Conservation (phyloP, 441 rosid genomes). For the Bruguiera hainesii region DNA sequence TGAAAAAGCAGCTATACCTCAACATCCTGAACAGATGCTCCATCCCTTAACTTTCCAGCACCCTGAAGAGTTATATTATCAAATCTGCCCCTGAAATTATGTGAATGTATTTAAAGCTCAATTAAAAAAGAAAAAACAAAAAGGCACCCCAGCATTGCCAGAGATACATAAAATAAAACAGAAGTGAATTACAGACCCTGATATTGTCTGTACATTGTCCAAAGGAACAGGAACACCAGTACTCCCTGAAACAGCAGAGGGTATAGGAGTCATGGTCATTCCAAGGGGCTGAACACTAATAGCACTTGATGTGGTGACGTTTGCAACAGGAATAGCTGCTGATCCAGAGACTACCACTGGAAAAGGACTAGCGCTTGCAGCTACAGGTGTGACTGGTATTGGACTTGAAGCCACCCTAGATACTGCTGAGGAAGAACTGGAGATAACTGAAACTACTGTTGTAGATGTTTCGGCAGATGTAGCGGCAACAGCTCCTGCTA, state of each 20-base stretch:
- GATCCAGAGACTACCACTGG: constrained; percentile 39
- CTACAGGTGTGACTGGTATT: constrained; percentile 47
- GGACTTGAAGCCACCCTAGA: constrained; percentile 58
- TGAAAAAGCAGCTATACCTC: constrained; percentile 45
- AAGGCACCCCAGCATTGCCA: not conserved
- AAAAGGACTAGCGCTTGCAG: constrained; percentile 45
- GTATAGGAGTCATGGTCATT: constrained; percentile 23
- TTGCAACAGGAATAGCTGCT: constrained; percentile 38
- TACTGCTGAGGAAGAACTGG: constrained; percentile 37
- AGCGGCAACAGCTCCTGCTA: constrained; percentile 36
- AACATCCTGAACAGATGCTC: constrained; percentile 42
- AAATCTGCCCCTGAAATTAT: constrained; percentile 38
- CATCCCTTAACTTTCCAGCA: constrained; percentile 38
- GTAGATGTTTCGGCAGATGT: constrained; percentile 39
- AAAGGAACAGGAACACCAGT: constrained; percentile 25
- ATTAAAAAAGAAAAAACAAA: not conserved
- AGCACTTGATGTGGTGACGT: constrained; percentile 37
- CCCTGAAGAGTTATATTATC: constrained; percentile 46
- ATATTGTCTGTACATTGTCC: constrained; percentile 33
- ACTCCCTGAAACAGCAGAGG: constrained; percentile 33
- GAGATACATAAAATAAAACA: constrained; percentile 10
- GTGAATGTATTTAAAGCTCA: constrained; percentile 15
- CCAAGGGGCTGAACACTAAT: constrained; percentile 35
- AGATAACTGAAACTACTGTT: constrained; percentile 40
- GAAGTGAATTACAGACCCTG: constrained; percentile 36